phyloP scores from a whole-genome alignment of 2,329 filamentous ascomycete species.

The Aspergillus proliferans region DNA sequence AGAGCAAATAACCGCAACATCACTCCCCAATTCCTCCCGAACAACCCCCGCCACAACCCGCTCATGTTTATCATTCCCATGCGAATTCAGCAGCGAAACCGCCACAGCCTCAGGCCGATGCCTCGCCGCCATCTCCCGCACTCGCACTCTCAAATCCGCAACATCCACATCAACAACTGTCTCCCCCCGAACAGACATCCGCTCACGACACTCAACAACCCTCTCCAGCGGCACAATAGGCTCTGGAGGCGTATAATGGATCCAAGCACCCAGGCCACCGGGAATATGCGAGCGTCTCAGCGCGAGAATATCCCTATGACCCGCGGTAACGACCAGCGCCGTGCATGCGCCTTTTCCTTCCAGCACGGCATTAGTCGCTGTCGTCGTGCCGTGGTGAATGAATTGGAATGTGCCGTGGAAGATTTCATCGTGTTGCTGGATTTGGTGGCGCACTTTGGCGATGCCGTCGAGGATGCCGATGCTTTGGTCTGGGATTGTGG shows the following conservation, averaged over 20 bases:
- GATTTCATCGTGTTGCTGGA: conserved; percentile 37
- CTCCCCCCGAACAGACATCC: conserved; percentile 40
- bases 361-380: conserved; percentile 46
- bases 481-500: conserved; percentile 43
- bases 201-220: conserved; percentile 41
- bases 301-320: conserved; percentile 46
- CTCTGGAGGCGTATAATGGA: conserved; percentile 43
- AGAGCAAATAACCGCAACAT: conserved; percentile 42
- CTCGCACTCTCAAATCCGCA: conserved; percentile 29
- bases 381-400: conserved; percentile 47
- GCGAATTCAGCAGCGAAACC: conserved; percentile 44
- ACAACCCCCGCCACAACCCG: conserved; percentile 33
- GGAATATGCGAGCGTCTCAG: conserved; percentile 47
- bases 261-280: conserved; percentile 46
- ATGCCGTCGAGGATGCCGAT: conserved; percentile 44
- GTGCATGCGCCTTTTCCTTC: conserved; percentile 47
- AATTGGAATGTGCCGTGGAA: conserved; percentile 40
- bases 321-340: conserved; percentile 43
- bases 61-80: conserved; percentile 41
- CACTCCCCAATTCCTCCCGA: conserved; percentile 38
- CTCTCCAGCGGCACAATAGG: conserved; percentile 46
- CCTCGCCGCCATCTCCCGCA: conserved; percentile 36
- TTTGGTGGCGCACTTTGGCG: conserved; percentile 33
- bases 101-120: conserved; percentile 42
- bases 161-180: conserved; percentile 37